These are phyloP conservation scores for Tricholomella constricta DNA, from an alignment of 768 basidiomycete genomes.

Conservation along the genomic window DNA sequence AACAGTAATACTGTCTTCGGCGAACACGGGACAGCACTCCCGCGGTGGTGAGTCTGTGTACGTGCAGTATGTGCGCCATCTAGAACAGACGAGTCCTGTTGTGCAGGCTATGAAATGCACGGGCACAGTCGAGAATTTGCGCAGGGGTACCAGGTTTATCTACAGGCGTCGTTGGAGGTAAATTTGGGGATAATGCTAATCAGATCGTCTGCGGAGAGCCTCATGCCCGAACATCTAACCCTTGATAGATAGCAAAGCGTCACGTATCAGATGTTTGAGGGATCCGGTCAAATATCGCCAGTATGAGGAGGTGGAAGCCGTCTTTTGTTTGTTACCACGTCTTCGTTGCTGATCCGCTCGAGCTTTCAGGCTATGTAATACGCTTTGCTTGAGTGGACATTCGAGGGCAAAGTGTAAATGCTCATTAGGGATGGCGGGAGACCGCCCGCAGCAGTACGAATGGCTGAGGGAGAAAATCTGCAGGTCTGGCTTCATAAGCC, in stretches of 20 bases:
- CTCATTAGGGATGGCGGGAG: no score
- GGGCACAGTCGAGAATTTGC: constrained; percentile 90
- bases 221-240: constrained; percentile 52
- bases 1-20: constrained; percentile 78
- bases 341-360: no score
- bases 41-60: constrained; percentile 87
- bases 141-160: constrained; percentile 90
- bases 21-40: constrained; percentile 61
- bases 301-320: constrained; percentile 81
- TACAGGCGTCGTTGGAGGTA: constrained; percentile 93
- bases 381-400: no score
- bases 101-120: constrained; percentile 62
- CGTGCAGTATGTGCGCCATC: constrained; percentile 81
- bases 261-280: constrained; percentile 96
- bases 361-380: no score
- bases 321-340: constrained; percentile 5
- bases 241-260: constrained; percentile 93
- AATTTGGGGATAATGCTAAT: constrained; percentile 8
- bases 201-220: no score
- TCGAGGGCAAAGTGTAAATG: no score
- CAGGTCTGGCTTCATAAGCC: constrained; percentile 74
- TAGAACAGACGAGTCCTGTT: constrained; percentile 76
- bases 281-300: constrained; percentile 96
- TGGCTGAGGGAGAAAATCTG: constrained; percentile 57
- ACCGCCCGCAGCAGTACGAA: constrained; percentile 59